These are phyloP conservation scores for Tritrichomonas foetus DNA, from an alignment of 208 protist species.

Conservation along the genomic window DNA sequence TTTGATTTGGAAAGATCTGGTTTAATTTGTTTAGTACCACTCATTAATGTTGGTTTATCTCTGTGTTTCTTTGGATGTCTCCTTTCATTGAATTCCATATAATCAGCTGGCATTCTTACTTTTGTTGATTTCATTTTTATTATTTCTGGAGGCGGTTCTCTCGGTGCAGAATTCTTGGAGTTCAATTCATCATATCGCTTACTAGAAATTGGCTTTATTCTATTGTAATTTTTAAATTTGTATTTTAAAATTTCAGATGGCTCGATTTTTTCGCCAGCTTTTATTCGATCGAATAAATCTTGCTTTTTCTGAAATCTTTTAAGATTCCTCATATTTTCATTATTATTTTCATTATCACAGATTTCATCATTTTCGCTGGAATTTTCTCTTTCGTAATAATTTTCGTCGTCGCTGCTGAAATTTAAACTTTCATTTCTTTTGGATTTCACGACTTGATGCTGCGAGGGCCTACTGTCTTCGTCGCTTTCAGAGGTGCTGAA, in stretches of 20 bases:
- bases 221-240: constrained; percentile 26
- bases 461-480: too few species aligned
- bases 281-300: too few species aligned
- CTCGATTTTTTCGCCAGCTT: background rate
- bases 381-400: too few species aligned
- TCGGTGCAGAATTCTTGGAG: background rate
- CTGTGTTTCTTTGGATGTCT: background rate
- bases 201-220: background rate
- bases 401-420: too few species aligned
- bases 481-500: too few species aligned
- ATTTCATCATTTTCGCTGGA: too few species aligned
- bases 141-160: background rate
- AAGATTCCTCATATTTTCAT: too few species aligned
- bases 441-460: too few species aligned
- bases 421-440: too few species aligned
- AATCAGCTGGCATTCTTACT: background rate
- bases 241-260: background rate
- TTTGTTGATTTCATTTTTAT: background rate
- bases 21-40: background rate
- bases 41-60: background rate
- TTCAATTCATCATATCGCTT: constrained; percentile 22
- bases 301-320: too few species aligned
- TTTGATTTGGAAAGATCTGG: background rate
- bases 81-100: background rate
- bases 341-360: too few species aligned